phyloP scores from a whole-genome alignment of 108 stramenopile species.

The Schizochytrium sp. region DNA sequence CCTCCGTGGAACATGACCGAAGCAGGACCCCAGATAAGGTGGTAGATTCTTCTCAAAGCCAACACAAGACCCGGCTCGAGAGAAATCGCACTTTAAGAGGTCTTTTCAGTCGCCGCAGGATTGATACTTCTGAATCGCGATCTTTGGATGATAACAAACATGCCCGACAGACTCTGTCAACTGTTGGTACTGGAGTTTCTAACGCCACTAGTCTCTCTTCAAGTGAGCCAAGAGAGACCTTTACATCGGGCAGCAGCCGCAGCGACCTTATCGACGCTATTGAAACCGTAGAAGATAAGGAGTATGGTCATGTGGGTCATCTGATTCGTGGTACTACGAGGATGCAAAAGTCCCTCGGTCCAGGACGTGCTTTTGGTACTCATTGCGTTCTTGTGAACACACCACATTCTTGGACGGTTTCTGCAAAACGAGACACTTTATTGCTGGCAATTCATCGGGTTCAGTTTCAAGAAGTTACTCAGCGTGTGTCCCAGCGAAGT shows the following conservation, averaged over 20 bases:
- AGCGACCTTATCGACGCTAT: background rate
- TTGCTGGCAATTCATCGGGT: slow-evolving; percentile 39
- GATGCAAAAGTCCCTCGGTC: background rate
- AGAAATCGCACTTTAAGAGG: too few relatives aligned
- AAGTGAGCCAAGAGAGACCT: background rate
- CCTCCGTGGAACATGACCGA: too few relatives aligned
- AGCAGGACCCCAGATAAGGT: too few relatives aligned
- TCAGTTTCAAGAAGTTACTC: slow-evolving; percentile 38
- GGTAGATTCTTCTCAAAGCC: too few relatives aligned
- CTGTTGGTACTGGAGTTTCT: background rate
- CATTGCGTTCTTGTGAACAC: slow-evolving; percentile 54
- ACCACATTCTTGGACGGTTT: slow-evolving; percentile 34
- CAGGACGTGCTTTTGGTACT: background rate
- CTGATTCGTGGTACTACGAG: background rate
- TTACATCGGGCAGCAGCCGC: background rate
- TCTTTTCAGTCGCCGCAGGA: too few relatives aligned
- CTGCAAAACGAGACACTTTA: slow-evolving; percentile 18
- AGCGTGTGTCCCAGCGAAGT: background rate
- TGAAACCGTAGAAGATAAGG: slow-evolving; percentile 5
- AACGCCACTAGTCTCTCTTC: background rate
- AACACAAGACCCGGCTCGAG: too few relatives aligned
- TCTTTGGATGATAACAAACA: too few relatives aligned
- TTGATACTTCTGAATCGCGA: too few relatives aligned
- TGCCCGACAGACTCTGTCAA: too few relatives aligned
- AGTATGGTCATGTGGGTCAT: background rate